These are phyloP conservation scores for Phyllosticta ampelicida DNA, from an alignment of 2,329 filamentous ascomycete genomes.

Conservation along the genomic window DNA sequence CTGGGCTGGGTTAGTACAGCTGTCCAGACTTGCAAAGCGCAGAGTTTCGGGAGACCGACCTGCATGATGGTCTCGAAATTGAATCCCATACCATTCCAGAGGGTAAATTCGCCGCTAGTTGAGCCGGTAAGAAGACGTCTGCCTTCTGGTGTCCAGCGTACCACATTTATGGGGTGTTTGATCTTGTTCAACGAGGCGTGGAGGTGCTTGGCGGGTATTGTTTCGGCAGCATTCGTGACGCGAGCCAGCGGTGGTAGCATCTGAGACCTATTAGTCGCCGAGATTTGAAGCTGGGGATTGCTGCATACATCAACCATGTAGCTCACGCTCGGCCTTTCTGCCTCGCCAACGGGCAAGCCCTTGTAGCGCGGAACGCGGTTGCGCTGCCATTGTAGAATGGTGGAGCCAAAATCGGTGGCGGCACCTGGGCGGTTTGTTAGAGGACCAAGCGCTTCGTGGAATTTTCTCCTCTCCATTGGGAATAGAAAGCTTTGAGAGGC, in stretches of 20 bases:
- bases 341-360: conserved; percentile 59
- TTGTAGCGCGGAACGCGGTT: conserved; percentile 68
- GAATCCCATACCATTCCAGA: conserved; percentile 98
- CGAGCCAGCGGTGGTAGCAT: conserved; percentile 79
- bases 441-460: neutral
- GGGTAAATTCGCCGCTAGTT: conserved; percentile 91
- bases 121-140: conserved; percentile 84
- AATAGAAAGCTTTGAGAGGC: neutral
- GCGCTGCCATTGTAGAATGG: conserved; percentile 83
- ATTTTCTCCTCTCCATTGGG: neutral
- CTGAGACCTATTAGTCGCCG: conserved; percentile 33
- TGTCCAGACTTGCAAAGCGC: conserved; percentile 23
- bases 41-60: neutral
- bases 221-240: conserved; percentile 64
- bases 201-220: conserved; percentile 86
- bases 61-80: conserved; percentile 99
- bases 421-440: conserved; percentile 51
- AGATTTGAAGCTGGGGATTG: neutral
- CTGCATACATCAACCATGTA: conserved; percentile 74
- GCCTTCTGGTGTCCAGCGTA: conserved; percentile 95
- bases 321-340: conserved; percentile 75
- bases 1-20: conserved; percentile 17
- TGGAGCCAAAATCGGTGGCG: conserved; percentile 87
- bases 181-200: conserved; percentile 99
- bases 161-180: conserved; percentile 93